A percentile compares a stretch with the other conserved stretches of the same genome.
These are phyloP conservation scores for Rhizodiscina lignyota DNA, from an alignment of 495 filamentous ascomycete genomes.

Conservation along the genomic window DNA sequence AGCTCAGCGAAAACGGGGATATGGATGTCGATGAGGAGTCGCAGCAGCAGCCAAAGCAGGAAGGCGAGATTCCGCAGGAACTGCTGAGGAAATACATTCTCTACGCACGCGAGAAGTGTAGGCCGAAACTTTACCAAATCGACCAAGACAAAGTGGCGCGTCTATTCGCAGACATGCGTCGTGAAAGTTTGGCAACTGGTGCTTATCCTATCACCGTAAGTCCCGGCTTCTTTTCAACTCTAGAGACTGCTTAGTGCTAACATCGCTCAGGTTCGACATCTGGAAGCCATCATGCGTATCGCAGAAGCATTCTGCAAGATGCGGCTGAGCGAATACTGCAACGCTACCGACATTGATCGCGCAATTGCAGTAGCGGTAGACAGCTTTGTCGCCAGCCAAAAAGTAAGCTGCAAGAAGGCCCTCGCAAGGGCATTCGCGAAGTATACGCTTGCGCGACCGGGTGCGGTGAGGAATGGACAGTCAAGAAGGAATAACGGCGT, in stretches of 20 bases:
- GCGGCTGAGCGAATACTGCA: constrained; percentile 87
- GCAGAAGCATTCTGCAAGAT: constrained; percentile 86
- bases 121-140: constrained; percentile 91
- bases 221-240: constrained; percentile 2
- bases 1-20: constrained; percentile 17
- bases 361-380: constrained; percentile 96
- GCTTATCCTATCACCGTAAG: constrained; percentile 95
- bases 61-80: constrained; percentile 71
- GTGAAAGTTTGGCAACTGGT: constrained; percentile 81
- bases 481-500: too few species aligned
- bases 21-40: constrained; percentile 49
- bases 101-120: constrained; percentile 79
- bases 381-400: constrained; percentile 89
- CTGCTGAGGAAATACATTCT: constrained; percentile 93
- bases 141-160: constrained; percentile 94
- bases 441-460: constrained; percentile 37
- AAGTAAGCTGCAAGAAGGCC: constrained; percentile 95
- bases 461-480: too few species aligned
- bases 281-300: constrained; percentile 95
- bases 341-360: constrained; percentile 77
- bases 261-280: constrained; percentile 66
- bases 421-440: constrained; percentile 94
- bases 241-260: constrained; percentile 2
- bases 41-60: constrained; percentile 18
- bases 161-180: constrained; percentile 89